Evolutionary conservation across 1,284 basidiomycete genomes (phyloP), one percentile per base, ranked within the genome.

Genomic region (Fomitopsis pinicola): DNA sequence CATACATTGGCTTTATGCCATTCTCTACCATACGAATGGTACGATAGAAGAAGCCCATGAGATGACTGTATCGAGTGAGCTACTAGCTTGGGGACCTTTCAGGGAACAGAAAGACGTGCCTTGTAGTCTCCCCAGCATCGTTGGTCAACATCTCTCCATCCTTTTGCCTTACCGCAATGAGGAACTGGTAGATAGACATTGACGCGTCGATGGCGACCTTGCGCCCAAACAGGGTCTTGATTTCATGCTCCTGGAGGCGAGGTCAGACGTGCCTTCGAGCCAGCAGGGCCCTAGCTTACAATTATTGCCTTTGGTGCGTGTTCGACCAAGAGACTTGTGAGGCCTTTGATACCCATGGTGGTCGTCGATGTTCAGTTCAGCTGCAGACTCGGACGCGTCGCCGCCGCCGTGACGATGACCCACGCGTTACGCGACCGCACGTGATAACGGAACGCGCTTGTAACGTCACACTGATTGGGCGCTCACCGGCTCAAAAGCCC

Each of bases 141-240:
- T 97, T 98, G 73, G 93, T 97, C 67, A 99, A 85, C 82, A 97
- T 87, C 76, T 99, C 95, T 14, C 97, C 97, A 72, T 98, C 97
- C 73, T 89, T 91, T 75, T 97, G 95, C 38, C 97, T 84, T 2
- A 99, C 97, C 15, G 97, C 97, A 66, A 99, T 98, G 64, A 99
- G 87, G 77, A 99, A 99, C 73, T 98, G 95, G 79, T 93, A 94
- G 59, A 92, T 92, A 3, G 89, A 89, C 94, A 96, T 97, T 62
- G 94, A 97, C 72, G 97, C 97, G 81, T 99, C 97, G 68, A 99
- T 95, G 62, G 97, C 97, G 65, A 99, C 96, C 79, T 98, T 98
- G 68, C 97, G 89, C 1, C 97, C 97, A 71, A 98, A 98, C 46
- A 98, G 86, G 5, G 94, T 95, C 79, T 98, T 98, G 67, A 98